Evolutionary conservation across 2,329 filamentous ascomycete genomes (phyloP).

Genomic region (Ophiognomonia clavigignenti-juglandacearum): DNA sequence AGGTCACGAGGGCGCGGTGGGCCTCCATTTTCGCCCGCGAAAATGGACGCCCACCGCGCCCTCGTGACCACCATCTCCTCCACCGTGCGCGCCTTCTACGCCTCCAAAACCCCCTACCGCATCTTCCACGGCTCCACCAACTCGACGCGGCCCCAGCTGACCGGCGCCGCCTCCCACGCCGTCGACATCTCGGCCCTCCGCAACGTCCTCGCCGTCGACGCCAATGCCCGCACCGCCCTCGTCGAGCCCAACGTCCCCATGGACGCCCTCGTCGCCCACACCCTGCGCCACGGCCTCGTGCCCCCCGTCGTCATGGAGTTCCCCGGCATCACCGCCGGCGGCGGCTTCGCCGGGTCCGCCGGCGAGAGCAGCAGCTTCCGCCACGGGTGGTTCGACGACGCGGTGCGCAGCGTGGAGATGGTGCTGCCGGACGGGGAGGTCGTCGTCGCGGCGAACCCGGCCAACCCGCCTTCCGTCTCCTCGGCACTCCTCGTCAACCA

Average conservation of each 20-base stretch:
- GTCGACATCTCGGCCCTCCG: conserved; percentile 63
- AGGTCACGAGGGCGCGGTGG: no score
- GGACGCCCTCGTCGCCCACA: conserved; percentile 64
- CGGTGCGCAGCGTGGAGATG: conserved; percentile 61
- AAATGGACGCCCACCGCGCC: conserved; percentile 48
- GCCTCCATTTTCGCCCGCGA: no score
- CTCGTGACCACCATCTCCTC: conserved; percentile 43
- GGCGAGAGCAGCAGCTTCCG: conserved; percentile 67
- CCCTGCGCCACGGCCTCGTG: conserved; percentile 59
- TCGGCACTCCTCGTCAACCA: no score
- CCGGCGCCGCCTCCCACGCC: conserved; percentile 35
- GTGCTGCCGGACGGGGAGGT: conserved; percentile 64
- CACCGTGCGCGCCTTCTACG: conserved; percentile 43
- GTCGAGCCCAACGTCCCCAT: conserved; percentile 68
- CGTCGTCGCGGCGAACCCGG: conserved; percentile 41
- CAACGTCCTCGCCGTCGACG: conserved; percentile 61
- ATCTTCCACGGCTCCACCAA: conserved; percentile 77
- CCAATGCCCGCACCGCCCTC: conserved; percentile 49
- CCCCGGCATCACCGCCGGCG: conserved; percentile 69
- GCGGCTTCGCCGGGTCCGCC: conserved; percentile 65
- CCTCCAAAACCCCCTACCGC: conserved; percentile 55
- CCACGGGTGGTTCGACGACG: conserved; percentile 68
- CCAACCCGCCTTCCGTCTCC: not conserved
- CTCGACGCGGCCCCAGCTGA: conserved; percentile 59
- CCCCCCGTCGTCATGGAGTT: conserved; percentile 74